Evolutionary conservation across 495 filamentous ascomycete genomes (phyloP).

Genomic region (Parachaetomium inaequale): DNA sequence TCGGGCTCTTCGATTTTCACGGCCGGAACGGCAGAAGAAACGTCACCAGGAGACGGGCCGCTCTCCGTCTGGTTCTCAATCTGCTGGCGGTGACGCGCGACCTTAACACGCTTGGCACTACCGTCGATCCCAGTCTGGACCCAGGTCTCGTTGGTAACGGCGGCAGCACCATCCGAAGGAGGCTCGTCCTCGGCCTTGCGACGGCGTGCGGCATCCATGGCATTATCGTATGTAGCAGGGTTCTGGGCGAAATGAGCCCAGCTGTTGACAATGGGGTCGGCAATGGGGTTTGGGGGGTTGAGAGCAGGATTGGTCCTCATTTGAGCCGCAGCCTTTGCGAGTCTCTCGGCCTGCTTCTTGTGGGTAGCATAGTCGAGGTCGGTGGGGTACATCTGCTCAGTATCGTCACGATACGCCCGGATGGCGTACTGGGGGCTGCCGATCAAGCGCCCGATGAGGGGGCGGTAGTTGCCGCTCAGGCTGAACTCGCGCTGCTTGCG

Average conservation of each 20-base stretch:
- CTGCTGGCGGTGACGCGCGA: constrained; percentile 33
- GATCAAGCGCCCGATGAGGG: constrained; percentile 68
- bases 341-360: constrained; percentile 20
- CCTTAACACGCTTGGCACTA: constrained; percentile 40
- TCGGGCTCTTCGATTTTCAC: neutral
- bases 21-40: constrained; percentile 1
- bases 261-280: constrained; percentile 1
- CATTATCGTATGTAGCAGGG: constrained; percentile 21
- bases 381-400: constrained; percentile 81
- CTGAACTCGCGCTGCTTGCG: constrained; percentile 79
- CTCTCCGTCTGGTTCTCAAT: constrained; percentile 15
- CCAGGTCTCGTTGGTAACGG: constrained; percentile 31
- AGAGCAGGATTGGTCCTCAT: neutral
- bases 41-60: neutral
- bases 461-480: constrained; percentile 84
- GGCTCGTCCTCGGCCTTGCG: constrained; percentile 32
- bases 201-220: constrained; percentile 25
- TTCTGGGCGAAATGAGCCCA: constrained; percentile 30
- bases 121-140: constrained; percentile 31
- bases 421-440: constrained; percentile 58
- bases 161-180: neutral
- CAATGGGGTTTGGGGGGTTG: neutral
- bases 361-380: constrained; percentile 51
- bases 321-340: constrained; percentile 4
- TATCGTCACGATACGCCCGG: constrained; percentile 61